A percentile compares a stretch with the other conserved stretches of the same genome.
Conservation (phyloP, 2,329 filamentous ascomycete genomes). For the Fusarium verrucosum region DNA sequence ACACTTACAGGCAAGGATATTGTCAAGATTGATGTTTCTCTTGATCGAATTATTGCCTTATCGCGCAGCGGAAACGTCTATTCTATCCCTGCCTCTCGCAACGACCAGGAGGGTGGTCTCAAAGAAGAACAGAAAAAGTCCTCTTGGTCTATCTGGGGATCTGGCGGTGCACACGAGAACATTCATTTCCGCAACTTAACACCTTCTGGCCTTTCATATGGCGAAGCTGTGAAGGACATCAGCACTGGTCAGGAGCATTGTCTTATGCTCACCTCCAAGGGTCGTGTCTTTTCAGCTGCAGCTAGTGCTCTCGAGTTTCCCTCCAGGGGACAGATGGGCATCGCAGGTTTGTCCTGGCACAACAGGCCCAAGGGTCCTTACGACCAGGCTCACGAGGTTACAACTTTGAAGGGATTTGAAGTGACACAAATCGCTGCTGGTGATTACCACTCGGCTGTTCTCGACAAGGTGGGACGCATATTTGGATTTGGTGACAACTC, state of each 20-base stretch:
- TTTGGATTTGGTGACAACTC: constrained; percentile 94
- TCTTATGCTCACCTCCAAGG: constrained; percentile 82
- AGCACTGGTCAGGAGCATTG: constrained; percentile 85
- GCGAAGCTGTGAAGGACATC: constrained; percentile 79
- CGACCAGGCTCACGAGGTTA: constrained; percentile 84
- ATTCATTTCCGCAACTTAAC: constrained; percentile 79
- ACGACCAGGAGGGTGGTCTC: constrained; percentile 72
- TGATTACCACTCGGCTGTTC: constrained; percentile 83
- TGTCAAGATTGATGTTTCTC: constrained; percentile 77
- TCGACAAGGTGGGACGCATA: constrained; percentile 78
- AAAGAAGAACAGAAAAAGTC: constrained; percentile 67
- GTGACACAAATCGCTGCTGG: constrained; percentile 82
- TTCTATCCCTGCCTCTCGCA: constrained; percentile 79
- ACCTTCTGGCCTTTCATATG: constrained; percentile 69
- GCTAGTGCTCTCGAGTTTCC: constrained; percentile 82
- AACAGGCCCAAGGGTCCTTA: constrained; percentile 80
- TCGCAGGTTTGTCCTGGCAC: constrained; percentile 83
- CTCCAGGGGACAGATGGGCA: constrained; percentile 83
- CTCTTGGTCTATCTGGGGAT: constrained; percentile 78
- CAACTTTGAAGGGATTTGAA: constrained; percentile 73
- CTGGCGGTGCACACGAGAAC: constrained; percentile 44
- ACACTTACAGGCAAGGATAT: constrained; percentile 87
- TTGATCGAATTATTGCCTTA: constrained; percentile 84
- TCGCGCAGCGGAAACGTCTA: constrained; percentile 81
- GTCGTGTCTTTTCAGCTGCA: constrained; percentile 89